A percentile compares a stretch with the other conserved stretches of the same genome.
phyloP scores from a whole-genome alignment of 2,329 filamentous ascomycete species.

The Fusarium sp. region DNA sequence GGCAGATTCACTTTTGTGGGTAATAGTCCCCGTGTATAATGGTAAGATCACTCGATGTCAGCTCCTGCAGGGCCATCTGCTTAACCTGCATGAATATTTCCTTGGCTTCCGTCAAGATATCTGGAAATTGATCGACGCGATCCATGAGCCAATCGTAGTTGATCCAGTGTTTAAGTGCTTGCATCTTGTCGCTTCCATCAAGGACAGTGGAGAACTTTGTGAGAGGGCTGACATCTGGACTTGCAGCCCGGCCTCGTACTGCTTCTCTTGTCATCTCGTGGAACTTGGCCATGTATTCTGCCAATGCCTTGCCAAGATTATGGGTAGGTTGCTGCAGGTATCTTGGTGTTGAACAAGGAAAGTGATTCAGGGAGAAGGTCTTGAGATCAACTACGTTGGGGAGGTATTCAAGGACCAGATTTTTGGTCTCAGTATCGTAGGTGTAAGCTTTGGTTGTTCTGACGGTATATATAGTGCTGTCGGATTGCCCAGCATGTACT shows the following conservation, averaged over 20 bases:
- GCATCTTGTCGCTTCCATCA: neutral
- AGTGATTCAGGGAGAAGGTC: neutral
- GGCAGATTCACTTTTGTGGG: conserved; percentile 1
- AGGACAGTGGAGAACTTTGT: neutral
- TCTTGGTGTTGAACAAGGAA: neutral
- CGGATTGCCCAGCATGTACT: fast-evolving
- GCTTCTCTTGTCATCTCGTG: neutral
- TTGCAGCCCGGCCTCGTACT: neutral
- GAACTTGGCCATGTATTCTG: neutral
- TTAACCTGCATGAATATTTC: neutral
- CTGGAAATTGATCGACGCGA: neutral
- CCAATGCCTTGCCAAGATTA: neutral
- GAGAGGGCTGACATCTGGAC: too few relatives aligned
- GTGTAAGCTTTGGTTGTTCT: neutral
- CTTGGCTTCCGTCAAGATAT: neutral
- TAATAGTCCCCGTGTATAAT: conserved; percentile 8
- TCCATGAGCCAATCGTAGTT: conserved; percentile 15
- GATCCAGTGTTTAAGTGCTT: neutral
- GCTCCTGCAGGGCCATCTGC: neutral
- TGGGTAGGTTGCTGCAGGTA: neutral
- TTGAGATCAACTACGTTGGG: neutral
- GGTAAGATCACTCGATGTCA: neutral
- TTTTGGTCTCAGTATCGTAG: neutral
- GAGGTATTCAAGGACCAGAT: neutral
- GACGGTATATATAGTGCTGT: neutral